Evolutionary conservation across 176 grass and related monocot genomes (phyloP).

Genomic region (Elaeis guineensis): DNA sequence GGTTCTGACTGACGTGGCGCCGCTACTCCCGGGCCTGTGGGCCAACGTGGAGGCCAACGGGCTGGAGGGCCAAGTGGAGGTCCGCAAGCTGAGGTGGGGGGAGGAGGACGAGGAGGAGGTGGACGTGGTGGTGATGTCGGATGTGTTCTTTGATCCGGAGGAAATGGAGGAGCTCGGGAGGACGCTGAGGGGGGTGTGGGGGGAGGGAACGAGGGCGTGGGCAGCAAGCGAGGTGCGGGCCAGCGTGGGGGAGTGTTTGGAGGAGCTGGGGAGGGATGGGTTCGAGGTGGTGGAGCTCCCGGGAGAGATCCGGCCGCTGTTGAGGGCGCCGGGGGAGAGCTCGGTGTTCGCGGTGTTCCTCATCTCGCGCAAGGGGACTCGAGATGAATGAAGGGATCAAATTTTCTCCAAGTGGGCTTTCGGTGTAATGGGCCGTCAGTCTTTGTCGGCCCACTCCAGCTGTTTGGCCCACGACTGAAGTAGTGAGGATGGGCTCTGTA

Average conservation of each 20-base stretch:
- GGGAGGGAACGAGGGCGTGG: conserved; percentile 25
- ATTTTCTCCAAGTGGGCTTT: too few relatives aligned
- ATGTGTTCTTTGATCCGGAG: conserved; percentile 58
- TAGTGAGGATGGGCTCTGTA: too few relatives aligned
- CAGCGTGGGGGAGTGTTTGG: conserved; percentile 31
- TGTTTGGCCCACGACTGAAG: too few relatives aligned
- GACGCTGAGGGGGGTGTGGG: conserved; percentile 31
- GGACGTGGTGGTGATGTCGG: conserved; percentile 54
- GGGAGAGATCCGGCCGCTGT: conserved; percentile 18
- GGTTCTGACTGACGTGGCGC: conserved; percentile 43
- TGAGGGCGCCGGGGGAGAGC: conserved; percentile 2
- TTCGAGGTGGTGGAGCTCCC: conserved; percentile 35
- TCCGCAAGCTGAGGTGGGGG: conserved; percentile 47
- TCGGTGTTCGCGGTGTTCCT: conserved; percentile 33
- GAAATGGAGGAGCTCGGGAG: conserved; percentile 40
- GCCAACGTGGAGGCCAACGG: conserved; percentile 48
- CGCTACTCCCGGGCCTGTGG: conserved; percentile 35
- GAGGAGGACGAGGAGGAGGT: not conserved
- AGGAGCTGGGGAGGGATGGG: conserved; percentile 31
- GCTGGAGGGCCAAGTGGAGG: conserved; percentile 21
- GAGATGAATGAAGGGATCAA: too few relatives aligned
- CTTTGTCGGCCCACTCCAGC: too few relatives aligned
- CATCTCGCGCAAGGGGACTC: not conserved
- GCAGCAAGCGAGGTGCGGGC: conserved; percentile 44
- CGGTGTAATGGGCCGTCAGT: too few relatives aligned